Conservation (phyloP, 1,139 yeast species). For the Debaryomyces fabryi region DNA sequence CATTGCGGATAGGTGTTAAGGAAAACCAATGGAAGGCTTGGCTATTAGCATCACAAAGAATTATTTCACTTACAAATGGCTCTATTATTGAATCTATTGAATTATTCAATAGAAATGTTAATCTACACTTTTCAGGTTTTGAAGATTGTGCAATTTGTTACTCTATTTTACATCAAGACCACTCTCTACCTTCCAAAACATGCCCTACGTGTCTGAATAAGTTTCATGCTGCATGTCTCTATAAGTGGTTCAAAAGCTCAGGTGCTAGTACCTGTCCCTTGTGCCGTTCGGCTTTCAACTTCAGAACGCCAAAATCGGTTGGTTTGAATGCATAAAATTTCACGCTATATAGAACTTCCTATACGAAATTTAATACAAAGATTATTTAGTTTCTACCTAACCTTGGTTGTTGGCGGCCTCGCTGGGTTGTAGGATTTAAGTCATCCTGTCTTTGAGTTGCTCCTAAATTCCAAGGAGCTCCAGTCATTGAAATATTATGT, state of each 20-base stretch:
- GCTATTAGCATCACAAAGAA: slow-evolving; percentile 87
- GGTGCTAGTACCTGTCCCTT: slow-evolving; percentile 92
- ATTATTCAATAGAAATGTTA: slow-evolving; percentile 77
- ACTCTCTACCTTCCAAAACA: slow-evolving; percentile 83
- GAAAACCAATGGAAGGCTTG: slow-evolving; percentile 96
- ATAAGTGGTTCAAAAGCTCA: slow-evolving; percentile 96
- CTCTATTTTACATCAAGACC: slow-evolving; percentile 86
- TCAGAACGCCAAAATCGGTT: slow-evolving; percentile 28
- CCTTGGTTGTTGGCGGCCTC: neutral
- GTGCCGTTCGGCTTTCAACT: slow-evolving; percentile 79
- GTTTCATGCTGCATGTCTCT: slow-evolving; percentile 95
- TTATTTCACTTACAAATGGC: slow-evolving; percentile 74
- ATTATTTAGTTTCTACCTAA: slow-evolving; percentile 1
- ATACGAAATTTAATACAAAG: neutral
- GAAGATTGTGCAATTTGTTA: slow-evolving; percentile 98
- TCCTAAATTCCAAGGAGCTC: slow-evolving; percentile 44
- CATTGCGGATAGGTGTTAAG: slow-evolving; percentile 82
- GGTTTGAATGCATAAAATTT: neutral
- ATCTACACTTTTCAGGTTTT: slow-evolving; percentile 84
- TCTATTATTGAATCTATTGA: slow-evolving; percentile 82
- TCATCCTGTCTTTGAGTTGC: neutral
- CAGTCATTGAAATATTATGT: slow-evolving; percentile 36
- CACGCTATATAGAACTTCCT: neutral
- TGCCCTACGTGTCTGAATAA: slow-evolving; percentile 91
- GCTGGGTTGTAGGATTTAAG: neutral